Percentiles rank a stretch among this genome's conserved stretches.
These are phyloP conservation scores for Periconia sp. DNA, from an alignment of 2,329 filamentous ascomycete species.

Conservation along the genomic window DNA sequence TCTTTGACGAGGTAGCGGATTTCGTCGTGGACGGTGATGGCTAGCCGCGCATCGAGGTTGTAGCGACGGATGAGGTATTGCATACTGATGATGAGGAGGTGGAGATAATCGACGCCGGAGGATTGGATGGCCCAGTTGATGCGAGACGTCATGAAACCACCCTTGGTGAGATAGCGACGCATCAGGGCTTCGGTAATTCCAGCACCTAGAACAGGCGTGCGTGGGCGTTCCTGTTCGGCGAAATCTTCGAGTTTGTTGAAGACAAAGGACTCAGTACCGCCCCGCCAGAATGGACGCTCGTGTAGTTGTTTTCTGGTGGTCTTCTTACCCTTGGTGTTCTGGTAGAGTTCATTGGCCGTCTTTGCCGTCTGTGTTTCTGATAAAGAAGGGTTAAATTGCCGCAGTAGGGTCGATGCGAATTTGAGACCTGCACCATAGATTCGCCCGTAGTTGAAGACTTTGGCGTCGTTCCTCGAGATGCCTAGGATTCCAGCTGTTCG, in stretches of 20 bases:
- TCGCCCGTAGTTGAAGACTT: constrained; percentile 97
- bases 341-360: constrained; percentile 79
- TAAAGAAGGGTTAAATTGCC: constrained; percentile 88
- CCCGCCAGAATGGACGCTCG: constrained; percentile 85
- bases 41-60: constrained; percentile 79
- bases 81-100: constrained; percentile 91
- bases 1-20: constrained; percentile 90
- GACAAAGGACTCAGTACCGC: constrained; percentile 94
- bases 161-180: constrained; percentile 81
- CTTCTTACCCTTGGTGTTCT: constrained; percentile 86
- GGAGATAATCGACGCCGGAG: constrained; percentile 94
- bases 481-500: constrained; percentile 89
- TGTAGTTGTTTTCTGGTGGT: constrained; percentile 72
- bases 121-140: constrained; percentile 99
- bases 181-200: constrained; percentile 96
- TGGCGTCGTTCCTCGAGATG: constrained; percentile 92
- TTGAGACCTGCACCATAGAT: constrained; percentile 98
- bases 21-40: constrained; percentile 96
- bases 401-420: constrained; percentile 84
- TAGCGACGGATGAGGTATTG: constrained; percentile 86
- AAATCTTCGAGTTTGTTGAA: constrained; percentile 99
- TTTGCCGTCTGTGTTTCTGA: constrained; percentile 76
- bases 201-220: constrained; percentile 89
- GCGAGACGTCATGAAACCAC: constrained; percentile 89
- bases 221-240: constrained; percentile 86